Percentiles rank a stretch among this genome's conserved stretches.
These are phyloP conservation scores for Powellomyces hirtus DNA, from an alignment of 192 early-diverging fungal genomes.

Conservation along the genomic window DNA sequence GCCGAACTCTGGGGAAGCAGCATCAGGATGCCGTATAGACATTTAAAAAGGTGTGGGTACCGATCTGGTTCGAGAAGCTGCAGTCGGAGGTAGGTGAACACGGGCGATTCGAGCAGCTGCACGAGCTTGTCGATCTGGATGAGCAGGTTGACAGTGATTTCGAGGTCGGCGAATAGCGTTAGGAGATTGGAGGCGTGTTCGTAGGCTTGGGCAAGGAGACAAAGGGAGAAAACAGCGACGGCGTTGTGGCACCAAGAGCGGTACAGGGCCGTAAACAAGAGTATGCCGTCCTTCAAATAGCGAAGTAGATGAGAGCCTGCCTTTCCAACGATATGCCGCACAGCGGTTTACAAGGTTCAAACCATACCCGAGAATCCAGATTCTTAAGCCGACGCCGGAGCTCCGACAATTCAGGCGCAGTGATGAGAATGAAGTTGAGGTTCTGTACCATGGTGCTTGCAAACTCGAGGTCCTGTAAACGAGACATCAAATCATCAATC, in stretches of 20 bases:
- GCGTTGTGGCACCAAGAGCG: slow-evolving; percentile 97
- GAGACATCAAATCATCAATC: background rate
- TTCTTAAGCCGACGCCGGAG: slow-evolving; percentile 77
- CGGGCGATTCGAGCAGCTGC: slow-evolving; percentile 94
- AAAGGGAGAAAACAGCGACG: slow-evolving; percentile 89
- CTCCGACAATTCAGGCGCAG: slow-evolving; percentile 84
- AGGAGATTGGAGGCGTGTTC: slow-evolving; percentile 84
- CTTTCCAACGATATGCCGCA: background rate
- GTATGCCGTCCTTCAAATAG: slow-evolving; percentile 25
- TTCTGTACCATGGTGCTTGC: slow-evolving; percentile 97
- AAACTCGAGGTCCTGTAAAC: slow-evolving; percentile 82
- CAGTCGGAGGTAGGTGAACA: slow-evolving; percentile 92
- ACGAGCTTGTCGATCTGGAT: slow-evolving; percentile 99
- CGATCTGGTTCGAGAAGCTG: slow-evolving; percentile 89
- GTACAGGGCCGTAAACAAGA: slow-evolving; percentile 83
- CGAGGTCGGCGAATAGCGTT: slow-evolving; percentile 82
- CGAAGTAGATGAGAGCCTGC: too few relatives aligned
- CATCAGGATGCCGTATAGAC: slow-evolving; percentile 95
- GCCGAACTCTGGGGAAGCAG: slow-evolving; percentile 94
- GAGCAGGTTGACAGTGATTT: slow-evolving; percentile 90
- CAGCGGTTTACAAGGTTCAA: background rate
- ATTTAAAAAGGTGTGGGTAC: slow-evolving; percentile 88
- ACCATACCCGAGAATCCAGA: slow-evolving; percentile 63
- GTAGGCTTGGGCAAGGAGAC: slow-evolving; percentile 95
- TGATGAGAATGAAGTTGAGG: slow-evolving; percentile 93